Evolutionary conservation across 805 yeast species (phyloP), one percentile per base, ranked within the genome.

Genomic region (Candida hispaniensis): DNA sequence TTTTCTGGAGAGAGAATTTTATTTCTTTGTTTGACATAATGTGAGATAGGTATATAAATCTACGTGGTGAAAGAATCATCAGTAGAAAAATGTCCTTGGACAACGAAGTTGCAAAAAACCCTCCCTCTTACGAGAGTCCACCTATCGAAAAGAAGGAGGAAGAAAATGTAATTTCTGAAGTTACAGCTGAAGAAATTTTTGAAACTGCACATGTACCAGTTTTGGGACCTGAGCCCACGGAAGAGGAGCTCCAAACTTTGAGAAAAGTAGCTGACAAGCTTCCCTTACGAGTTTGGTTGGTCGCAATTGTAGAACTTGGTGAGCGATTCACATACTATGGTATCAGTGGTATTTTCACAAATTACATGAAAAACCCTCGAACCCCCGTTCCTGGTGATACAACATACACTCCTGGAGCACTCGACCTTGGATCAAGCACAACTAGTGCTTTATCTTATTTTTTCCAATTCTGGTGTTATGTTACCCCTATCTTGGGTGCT

Each of bases 321-420:
- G 93, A 80, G 57, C 69, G 93, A 46, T 79, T 80, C 53, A 68
- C 88, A 8, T 80, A 75, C 61, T 80, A 80, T 49, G 91, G 93
- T 50, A 61, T 78, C 41, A 67, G 75, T 29, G 79, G 80, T 40
- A 79, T 82, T 6, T 73, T 80, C 60, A 78, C 72, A 59, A 80
- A 80, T 60, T 79, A 78, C 56, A 76, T 80, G 77, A 80, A 76
- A 54, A 22, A 28, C 18, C 16, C 30, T 19, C 27, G 40, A 29
- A 29, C 28, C 10, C 18, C 10, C n/a, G 14, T 44, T 13, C 35
- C 42, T n/a, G 28, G 46, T 13, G 44, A 40, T 22, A 10, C 28
- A 12, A 33, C 26, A 10, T 32, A 65, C 54, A 53, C 57, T 49
- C 46, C 67, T 49, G 67, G 83, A 55, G 72, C 75, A 7, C 63